phyloP scores from a whole-genome alignment of 208 protist genomes.

The Acanthamoeba quina region DNA sequence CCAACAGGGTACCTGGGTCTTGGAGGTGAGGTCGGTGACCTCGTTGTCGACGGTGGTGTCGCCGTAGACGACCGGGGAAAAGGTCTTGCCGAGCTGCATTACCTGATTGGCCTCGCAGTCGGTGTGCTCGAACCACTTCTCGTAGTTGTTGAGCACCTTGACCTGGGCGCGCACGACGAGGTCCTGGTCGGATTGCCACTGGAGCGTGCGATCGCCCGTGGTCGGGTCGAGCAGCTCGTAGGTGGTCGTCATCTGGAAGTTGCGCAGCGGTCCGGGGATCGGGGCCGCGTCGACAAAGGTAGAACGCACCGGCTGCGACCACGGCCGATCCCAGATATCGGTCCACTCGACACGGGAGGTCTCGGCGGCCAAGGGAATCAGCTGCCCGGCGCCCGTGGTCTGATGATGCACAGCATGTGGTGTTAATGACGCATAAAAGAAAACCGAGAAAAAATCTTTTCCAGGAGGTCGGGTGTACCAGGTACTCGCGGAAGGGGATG shows the following conservation, averaged over 20 bases:
- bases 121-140: constrained; percentile 78
- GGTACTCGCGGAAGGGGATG: constrained; percentile 76
- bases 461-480: constrained; percentile 8
- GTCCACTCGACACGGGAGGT: constrained; percentile 74
- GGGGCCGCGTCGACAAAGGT: constrained; percentile 74
- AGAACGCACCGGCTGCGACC: constrained; percentile 77
- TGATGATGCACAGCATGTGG: no score
- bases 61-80: neutral
- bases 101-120: constrained; percentile 68
- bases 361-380: constrained; percentile 40
- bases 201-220: neutral
- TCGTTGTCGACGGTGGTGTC: neutral
- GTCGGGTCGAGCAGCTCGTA: constrained; percentile 72
- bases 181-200: constrained; percentile 74
- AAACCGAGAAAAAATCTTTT: no score
- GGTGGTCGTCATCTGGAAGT: constrained; percentile 80
- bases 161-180: constrained; percentile 51
- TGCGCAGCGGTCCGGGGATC: constrained; percentile 74
- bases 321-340: constrained; percentile 74
- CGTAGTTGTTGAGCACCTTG: constrained; percentile 80
- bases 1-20: neutral
- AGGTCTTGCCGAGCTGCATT: constrained; percentile 58
- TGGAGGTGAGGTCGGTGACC: neutral
- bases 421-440: no score
- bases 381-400: neutral